Conservation (phyloP, 1,284 basidiomycete genomes). For the Xerocomus nothofagi region DNA sequence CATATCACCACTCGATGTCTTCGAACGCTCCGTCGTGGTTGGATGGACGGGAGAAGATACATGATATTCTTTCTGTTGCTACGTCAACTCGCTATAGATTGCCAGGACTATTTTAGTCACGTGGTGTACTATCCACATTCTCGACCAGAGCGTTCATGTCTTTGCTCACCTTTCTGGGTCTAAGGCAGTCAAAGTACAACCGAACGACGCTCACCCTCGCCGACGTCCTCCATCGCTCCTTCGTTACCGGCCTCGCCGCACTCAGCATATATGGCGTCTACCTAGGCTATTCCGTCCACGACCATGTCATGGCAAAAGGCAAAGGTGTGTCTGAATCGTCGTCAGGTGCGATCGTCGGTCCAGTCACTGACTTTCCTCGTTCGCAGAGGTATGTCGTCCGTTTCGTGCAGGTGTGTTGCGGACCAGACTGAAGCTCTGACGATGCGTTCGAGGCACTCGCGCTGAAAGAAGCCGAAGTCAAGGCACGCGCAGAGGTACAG, state of each 20-base stretch:
- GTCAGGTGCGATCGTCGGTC: neutral
- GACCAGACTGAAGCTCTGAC: neutral
- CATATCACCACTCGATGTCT: conserved; percentile 10
- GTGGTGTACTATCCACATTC: neutral
- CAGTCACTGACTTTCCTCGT: neutral
- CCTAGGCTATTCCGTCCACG: conserved; percentile 34
- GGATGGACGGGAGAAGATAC: conserved; percentile 2
- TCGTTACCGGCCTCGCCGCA: conserved; percentile 31
- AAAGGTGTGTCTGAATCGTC: conserved; percentile 34
- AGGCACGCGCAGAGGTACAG: conserved; percentile 16
- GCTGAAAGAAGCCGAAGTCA: conserved; percentile 25
- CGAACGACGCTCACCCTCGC: conserved; percentile 27
- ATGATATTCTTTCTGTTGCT: conserved; percentile 23
- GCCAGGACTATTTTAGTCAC: no score
- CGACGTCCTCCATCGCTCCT: conserved; percentile 32
- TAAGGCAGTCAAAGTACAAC: conserved; percentile 24
- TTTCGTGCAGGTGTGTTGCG: neutral
- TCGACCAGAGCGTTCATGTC: conserved; percentile 23
- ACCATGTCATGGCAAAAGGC: conserved; percentile 33
- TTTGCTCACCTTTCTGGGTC: conserved; percentile 28
- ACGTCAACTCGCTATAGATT: conserved; percentile 9
- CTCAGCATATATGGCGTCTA: conserved; percentile 35
- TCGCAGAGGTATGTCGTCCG: conserved; percentile 21
- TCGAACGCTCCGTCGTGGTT: neutral
- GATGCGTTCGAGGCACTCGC: conserved; percentile 22